Base-by-base conservation (phyloP, 1,284 basidiomycete species). In the Rhizopogon parksii region DNA sequence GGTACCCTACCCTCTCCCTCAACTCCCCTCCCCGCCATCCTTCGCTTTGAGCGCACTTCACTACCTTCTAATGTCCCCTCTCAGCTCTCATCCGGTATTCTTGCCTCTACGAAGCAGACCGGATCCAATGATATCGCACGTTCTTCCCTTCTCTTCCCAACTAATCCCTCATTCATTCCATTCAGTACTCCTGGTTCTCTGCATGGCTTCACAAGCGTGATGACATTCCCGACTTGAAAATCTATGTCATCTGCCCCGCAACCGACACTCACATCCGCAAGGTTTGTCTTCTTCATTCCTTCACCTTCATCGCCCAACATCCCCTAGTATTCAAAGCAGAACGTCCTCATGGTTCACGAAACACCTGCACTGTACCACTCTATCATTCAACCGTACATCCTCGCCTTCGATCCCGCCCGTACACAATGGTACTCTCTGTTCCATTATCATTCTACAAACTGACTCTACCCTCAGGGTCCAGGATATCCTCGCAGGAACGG, bases 181-280 rank as follows among this genome's bases (percentile, higher is more conserved):
- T 38, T 12, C 40, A 72, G 71, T 77, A 75, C 55, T 60, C 68
- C 1, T 76, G 73, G 76, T 58, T 68, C 36, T 65, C 75, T 38
- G 78, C 66, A 1, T 78, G 75, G 73, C 24, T 66, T 24, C 52
- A 47, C 19, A 52, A 45, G 27, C 49, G 47, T 19, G 59, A 58
- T 4, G 62, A 63, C 21, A 25, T 66, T 21, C 75, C 74, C 1
- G 77, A 78, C 39, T 66, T 76, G 30, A 79, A 77, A 67, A 79
- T 95, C 57, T 87, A 82, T 57, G 69, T 93, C 24, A 83, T 93
- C 50, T 87, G 76, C 59, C 91, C 91, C 7, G 89, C 89, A 4
- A 93, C 90, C 0, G 83, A 90, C 11, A 78, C 80, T 0, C 91
- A 95, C 60, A 82, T 95, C 54, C 76, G 76, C 53, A 95, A 95